These are phyloP conservation scores for Takakia lepidozioides DNA, from an alignment of 225 moss, liverwort and hornwort species.

Conservation along the genomic window DNA sequence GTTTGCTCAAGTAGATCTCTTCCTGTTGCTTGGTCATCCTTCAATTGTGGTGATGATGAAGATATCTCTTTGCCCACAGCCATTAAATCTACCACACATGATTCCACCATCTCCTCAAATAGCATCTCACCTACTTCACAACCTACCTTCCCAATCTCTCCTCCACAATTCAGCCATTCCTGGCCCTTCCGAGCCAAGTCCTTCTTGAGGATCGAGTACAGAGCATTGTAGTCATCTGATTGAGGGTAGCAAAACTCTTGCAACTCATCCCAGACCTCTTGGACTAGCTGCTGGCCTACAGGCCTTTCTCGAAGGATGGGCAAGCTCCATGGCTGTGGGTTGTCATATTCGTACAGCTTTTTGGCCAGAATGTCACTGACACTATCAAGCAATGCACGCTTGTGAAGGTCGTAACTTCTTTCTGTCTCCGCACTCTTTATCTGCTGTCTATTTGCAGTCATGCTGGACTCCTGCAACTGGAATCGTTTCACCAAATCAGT, in stretches of 20 bases:
- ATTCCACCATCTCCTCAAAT: conserved; percentile 34
- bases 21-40: too few relatives aligned
- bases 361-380: conserved; percentile 29
- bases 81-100: conserved; percentile 29
- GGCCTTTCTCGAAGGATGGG: conserved; percentile 20
- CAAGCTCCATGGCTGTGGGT: conserved; percentile 30
- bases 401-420: conserved; percentile 27
- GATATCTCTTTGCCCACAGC: too few relatives aligned
- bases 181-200: conserved; percentile 29
- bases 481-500: conserved; percentile 30
- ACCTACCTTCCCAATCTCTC: conserved; percentile 31
- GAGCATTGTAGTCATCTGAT: conserved; percentile 27
- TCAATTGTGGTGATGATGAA: too few relatives aligned
- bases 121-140: conserved; percentile 29
- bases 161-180: conserved; percentile 27
- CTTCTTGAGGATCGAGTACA: conserved; percentile 38
- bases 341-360: conserved; percentile 20
- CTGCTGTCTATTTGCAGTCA: conserved; percentile 14
- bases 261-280: conserved; percentile 38
- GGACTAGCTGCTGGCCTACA: conserved; percentile 19
- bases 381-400: conserved; percentile 34
- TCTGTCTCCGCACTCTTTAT: conserved; percentile 29
- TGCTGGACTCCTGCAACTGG: conserved; percentile 25
- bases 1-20: too few relatives aligned
- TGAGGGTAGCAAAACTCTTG: conserved; percentile 12